phyloP scores from a whole-genome alignment of 768 basidiomycete genomes.

The Collybia nuda region DNA sequence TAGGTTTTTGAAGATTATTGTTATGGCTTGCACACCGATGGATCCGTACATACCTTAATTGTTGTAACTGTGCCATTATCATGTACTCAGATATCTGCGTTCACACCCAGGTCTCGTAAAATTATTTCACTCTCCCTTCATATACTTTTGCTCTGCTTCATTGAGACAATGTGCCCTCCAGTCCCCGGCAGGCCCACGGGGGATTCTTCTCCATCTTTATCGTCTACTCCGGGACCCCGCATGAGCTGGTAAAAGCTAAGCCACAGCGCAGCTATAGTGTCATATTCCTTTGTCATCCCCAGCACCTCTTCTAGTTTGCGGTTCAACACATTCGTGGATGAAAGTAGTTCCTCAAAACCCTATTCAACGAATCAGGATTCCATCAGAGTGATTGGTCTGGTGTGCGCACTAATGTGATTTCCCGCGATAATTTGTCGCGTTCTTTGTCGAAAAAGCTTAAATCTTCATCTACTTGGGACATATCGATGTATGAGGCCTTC shows the following conservation, averaged over 20 bases:
- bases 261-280: constrained; percentile 86
- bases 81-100: constrained; percentile 39
- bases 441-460: constrained; percentile 76
- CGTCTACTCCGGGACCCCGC: constrained; percentile 46
- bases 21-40: constrained; percentile 18
- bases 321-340: constrained; percentile 82
- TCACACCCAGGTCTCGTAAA: constrained; percentile 20
- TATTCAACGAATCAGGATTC: constrained; percentile 21
- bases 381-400: neutral
- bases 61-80: constrained; percentile 17
- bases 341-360: constrained; percentile 89
- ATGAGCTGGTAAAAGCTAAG: constrained; percentile 77
- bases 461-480: constrained; percentile 45
- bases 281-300: constrained; percentile 91
- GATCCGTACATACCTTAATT: constrained; percentile 17
- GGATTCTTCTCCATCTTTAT: constrained; percentile 33
- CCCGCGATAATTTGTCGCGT: constrained; percentile 68
- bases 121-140: constrained; percentile 12
- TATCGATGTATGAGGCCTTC: too few relatives aligned
- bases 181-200: constrained; percentile 62
- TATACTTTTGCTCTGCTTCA: constrained; percentile 17
- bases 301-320: constrained; percentile 90
- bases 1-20: constrained; percentile 19
- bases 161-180: constrained; percentile 60
- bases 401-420: constrained; percentile 66